Percentiles rank a stretch among this genome's conserved stretches.
These are phyloP conservation scores for Solanum chaucha DNA, from an alignment of 257 asterid species.

Conservation along the genomic window DNA sequence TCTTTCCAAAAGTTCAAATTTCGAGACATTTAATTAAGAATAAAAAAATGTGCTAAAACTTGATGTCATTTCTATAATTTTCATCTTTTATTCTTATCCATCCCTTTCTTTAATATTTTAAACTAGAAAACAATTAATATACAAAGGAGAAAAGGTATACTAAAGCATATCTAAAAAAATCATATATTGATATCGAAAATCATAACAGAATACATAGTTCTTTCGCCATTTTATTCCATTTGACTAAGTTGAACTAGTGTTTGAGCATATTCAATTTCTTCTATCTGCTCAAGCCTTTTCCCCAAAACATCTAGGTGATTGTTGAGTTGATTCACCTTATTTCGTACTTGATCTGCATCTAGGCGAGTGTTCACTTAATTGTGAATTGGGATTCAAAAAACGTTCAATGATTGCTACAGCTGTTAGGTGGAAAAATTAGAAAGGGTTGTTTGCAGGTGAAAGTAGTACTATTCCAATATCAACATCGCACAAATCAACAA, in stretches of 20 bases:
- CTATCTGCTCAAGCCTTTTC: background rate
- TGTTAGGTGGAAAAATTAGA: slow-evolving; percentile 4
- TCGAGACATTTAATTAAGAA: too few species aligned
- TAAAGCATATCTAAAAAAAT: background rate
- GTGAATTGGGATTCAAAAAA: background rate
- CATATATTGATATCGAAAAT: background rate
- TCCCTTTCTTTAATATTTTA: background rate
- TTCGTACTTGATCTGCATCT: background rate
- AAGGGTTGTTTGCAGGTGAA: background rate
- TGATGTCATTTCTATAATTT: too few species aligned
- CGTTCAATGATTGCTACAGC: background rate
- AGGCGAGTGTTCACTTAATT: background rate
- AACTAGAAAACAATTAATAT: background rate
- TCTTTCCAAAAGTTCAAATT: too few species aligned
- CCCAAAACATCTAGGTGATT: background rate
- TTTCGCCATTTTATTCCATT: too few species aligned
- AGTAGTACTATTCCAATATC: too few species aligned
- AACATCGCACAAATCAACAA: too few species aligned
- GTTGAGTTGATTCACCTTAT: background rate
- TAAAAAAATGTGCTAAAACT: too few species aligned
- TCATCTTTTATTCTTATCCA: background rate
- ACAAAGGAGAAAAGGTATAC: background rate
- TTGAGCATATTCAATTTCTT: too few species aligned
- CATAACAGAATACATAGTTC: background rate
- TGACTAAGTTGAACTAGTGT: too few species aligned